These are phyloP conservation scores for Crithidia mellificae DNA, from an alignment of 208 protist genomes.

Conservation along the genomic window DNA sequence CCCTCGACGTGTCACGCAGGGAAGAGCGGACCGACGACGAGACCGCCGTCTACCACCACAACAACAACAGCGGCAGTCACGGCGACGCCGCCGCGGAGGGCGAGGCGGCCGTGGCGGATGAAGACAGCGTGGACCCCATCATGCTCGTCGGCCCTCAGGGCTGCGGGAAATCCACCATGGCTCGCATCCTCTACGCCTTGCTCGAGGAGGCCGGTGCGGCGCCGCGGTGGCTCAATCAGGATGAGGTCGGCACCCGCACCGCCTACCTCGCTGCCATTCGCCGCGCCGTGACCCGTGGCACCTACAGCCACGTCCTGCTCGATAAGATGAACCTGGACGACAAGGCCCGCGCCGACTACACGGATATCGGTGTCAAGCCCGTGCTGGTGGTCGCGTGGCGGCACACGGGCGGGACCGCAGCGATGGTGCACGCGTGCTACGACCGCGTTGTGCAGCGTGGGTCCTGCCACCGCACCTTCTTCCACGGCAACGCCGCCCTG, in stretches of 20 bases:
- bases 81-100: not conserved
- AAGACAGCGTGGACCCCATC: slow-evolving; percentile 42
- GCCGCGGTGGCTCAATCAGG: slow-evolving; percentile 85
- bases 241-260: slow-evolving; percentile 58
- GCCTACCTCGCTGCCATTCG: slow-evolving; percentile 61
- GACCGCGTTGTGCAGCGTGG: slow-evolving; percentile 63
- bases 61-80: too few species aligned
- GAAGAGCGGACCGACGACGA: slow-evolving; percentile 8
- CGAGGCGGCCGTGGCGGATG: slow-evolving; percentile 1
- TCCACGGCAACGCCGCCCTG: slow-evolving; percentile 3
- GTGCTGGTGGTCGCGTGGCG: slow-evolving; percentile 51
- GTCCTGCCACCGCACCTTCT: slow-evolving; percentile 61
- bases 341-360: slow-evolving; percentile 46
- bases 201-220: slow-evolving; percentile 52
- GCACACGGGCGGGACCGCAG: slow-evolving; percentile 44
- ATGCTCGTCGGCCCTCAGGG: slow-evolving; percentile 80
- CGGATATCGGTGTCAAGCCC: slow-evolving; percentile 30
- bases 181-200: slow-evolving; percentile 57
- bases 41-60: not conserved
- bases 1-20: slow-evolving; percentile 18
- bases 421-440: slow-evolving; percentile 56
- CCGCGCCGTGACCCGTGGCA: slow-evolving; percentile 33
- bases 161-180: slow-evolving; percentile 84
- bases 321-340: slow-evolving; percentile 87
- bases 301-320: slow-evolving; percentile 72